phyloP scores from a whole-genome alignment of 2,329 filamentous ascomycete species.

The Albifimbria verrucaria region DNA sequence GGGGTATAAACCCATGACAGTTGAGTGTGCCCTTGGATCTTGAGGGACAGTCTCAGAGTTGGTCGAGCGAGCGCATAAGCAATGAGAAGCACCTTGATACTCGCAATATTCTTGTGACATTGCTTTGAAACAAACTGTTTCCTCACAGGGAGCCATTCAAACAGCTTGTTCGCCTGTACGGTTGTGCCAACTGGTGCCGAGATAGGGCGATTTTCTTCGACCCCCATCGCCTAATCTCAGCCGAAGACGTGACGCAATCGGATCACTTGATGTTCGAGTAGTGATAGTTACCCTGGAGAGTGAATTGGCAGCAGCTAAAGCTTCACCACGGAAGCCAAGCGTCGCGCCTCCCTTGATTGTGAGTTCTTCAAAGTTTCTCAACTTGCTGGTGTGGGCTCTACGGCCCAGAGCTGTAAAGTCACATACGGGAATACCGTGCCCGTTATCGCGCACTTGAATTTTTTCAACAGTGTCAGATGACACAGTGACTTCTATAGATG shows the following conservation, averaged over 20 bases:
- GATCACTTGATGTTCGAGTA: constrained; percentile 60
- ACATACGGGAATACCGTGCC: constrained; percentile 61
- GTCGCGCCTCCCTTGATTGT: constrained; percentile 50
- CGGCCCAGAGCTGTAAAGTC: constrained; percentile 63
- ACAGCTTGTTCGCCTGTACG: constrained; percentile 57
- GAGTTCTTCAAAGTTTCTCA: constrained; percentile 62
- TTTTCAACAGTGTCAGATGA: constrained; percentile 64
- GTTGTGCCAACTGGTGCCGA: constrained; percentile 67
- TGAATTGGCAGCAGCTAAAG: constrained; percentile 62
- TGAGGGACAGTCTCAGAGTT: constrained; percentile 57
- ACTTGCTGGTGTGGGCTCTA: constrained; percentile 71
- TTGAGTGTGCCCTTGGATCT: constrained; percentile 51
- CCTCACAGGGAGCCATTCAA: constrained; percentile 61
- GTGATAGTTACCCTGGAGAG: constrained; percentile 59
- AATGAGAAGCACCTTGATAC: constrained; percentile 58
- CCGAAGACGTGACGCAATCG: constrained; percentile 50
- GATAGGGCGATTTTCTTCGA: constrained; percentile 22
- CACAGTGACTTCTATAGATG: constrained; percentile 61
- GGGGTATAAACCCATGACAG: constrained; percentile 62
- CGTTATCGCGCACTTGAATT: constrained; percentile 71
- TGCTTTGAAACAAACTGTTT: constrained; percentile 55
- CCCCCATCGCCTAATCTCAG: constrained; percentile 34
- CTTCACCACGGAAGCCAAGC: constrained; percentile 75
- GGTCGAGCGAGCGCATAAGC: constrained; percentile 66
- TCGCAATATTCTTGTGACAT: constrained; percentile 51